A percentile compares a stretch with the other conserved stretches of the same genome.
These are phyloP conservation scores for Vicia faba DNA, from an alignment of 306 rosid species.

Conservation along the genomic window DNA sequence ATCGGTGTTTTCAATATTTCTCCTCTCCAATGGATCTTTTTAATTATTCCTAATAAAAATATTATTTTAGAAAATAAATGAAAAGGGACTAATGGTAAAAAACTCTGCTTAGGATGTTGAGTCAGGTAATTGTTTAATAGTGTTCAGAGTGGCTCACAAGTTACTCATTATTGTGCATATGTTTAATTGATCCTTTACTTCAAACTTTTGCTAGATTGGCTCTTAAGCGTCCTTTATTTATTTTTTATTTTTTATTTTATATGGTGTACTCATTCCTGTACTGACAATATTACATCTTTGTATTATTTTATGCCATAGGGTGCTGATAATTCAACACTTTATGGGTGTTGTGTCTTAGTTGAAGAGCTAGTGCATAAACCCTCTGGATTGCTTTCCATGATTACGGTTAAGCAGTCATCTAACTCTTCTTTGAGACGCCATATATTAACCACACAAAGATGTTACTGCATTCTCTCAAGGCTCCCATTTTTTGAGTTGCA, in stretches of 20 bases:
- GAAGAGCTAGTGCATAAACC: constrained; percentile 95
- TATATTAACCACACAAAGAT: constrained; percentile 82
- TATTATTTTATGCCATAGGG: constrained; percentile 52
- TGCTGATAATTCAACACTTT: constrained; percentile 92
- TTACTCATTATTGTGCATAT: constrained; percentile 11
- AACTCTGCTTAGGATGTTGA: not conserved
- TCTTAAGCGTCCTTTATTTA: not conserved
- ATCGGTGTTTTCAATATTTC: not conserved
- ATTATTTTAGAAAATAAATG: constrained; percentile 1
- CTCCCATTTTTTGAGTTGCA: constrained; percentile 90
- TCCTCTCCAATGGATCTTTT: not conserved
- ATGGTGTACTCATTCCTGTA: not conserved
- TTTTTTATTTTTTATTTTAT: not conserved
- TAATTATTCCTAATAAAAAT: not conserved
- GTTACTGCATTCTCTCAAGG: constrained; percentile 96
- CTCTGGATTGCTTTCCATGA: constrained; percentile 76
- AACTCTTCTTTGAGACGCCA: constrained; percentile 72
- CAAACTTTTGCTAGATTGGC: not conserved
- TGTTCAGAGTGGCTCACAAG: constrained; percentile 27
- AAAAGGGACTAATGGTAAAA: constrained; percentile 20
- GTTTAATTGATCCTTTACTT: constrained; percentile 13
- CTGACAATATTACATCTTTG: constrained; percentile 2
- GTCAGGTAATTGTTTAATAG: not conserved
- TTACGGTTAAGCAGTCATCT: constrained; percentile 62
- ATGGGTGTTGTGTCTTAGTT: constrained; percentile 94